Evolutionary conservation across 208 protist species (phyloP).

Genomic region (Leishmania lainsoni): DNA sequence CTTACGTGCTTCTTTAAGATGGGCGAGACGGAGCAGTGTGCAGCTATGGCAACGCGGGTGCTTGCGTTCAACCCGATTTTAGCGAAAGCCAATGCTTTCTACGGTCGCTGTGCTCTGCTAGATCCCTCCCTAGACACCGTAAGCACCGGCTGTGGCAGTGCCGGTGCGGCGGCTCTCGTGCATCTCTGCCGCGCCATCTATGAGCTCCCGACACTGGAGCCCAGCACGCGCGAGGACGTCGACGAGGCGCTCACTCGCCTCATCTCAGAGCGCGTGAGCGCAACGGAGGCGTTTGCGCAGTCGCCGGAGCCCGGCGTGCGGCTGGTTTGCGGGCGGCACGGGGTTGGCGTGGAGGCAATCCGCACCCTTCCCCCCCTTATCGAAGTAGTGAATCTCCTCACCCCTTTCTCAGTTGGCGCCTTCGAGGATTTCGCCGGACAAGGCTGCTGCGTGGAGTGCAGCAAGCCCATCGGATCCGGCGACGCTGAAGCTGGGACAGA

Average conservation of each 20-base stretch:
- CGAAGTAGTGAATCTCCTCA: slow-evolving; percentile 40
- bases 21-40: slow-evolving; percentile 43
- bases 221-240: slow-evolving; percentile 26
- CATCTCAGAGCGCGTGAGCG: slow-evolving; percentile 17
- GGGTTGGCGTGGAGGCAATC: slow-evolving; percentile 56
- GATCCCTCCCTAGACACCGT: slow-evolving; percentile 22
- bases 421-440: slow-evolving; percentile 58
- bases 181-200: slow-evolving; percentile 80
- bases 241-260: slow-evolving; percentile 33
- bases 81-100: slow-evolving; percentile 85
- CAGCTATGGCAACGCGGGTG: slow-evolving; percentile 43
- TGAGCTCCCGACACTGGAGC: slow-evolving; percentile 60
- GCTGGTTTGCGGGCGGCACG: slow-evolving; percentile 19
- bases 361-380: slow-evolving; percentile 40
- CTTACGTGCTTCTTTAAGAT: slow-evolving; percentile 80
- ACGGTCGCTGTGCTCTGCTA: slow-evolving; percentile 54
- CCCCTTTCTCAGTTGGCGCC: slow-evolving; percentile 66
- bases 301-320: slow-evolving; percentile 27
- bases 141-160: slow-evolving; percentile 15
- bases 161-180: slow-evolving; percentile 36
- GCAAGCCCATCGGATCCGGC: slow-evolving; percentile 10
- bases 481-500: not conserved
- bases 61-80: slow-evolving; percentile 68
- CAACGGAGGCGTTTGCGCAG: slow-evolving; percentile 6
- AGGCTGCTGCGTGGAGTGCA: slow-evolving; percentile 64